These are phyloP conservation scores for Colletotrichum tropicale DNA, from an alignment of 2,329 filamentous ascomycete genomes.

Conservation along the genomic window DNA sequence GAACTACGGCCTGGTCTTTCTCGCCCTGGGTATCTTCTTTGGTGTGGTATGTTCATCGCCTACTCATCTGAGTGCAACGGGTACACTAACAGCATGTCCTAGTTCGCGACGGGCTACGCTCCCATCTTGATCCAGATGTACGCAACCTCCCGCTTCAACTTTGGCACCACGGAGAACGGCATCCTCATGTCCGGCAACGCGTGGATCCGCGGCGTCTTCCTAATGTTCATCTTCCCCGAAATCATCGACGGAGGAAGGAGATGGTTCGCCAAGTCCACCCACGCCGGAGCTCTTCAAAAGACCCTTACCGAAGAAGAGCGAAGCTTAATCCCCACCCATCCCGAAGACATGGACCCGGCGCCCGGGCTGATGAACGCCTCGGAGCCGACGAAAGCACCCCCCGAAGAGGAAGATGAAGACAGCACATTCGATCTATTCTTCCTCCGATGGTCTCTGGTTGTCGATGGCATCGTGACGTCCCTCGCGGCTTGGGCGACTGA, in stretches of 20 bases:
- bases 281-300: constrained; percentile 2
- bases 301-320: constrained; percentile 3
- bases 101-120: constrained; percentile 67
- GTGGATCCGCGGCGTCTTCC: constrained; percentile 57
- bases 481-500: constrained; percentile 65
- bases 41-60: constrained; percentile 52
- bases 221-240: constrained; percentile 58
- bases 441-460: constrained; percentile 66
- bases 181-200: constrained; percentile 62
- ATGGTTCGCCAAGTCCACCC: constrained; percentile 30
- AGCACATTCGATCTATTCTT: constrained; percentile 72
- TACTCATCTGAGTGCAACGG: background rate
- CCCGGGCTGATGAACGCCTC: constrained; percentile 44
- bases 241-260: constrained; percentile 53
- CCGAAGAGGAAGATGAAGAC: constrained; percentile 44
- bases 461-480: constrained; percentile 69
- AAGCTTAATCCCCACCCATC: constrained; percentile 36
- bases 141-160: constrained; percentile 58
- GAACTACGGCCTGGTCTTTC: constrained; percentile 67
- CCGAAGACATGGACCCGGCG: constrained; percentile 45
- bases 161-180: constrained; percentile 60
- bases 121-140: constrained; percentile 66
- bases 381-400: constrained; percentile 44
- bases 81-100: rapidly evolving
- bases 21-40: constrained; percentile 70